Evolutionary conservation across 768 basidiomycete genomes (phyloP), one percentile per base, ranked within the genome.

Genomic region (Leucocoprinus leucothites): DNA sequence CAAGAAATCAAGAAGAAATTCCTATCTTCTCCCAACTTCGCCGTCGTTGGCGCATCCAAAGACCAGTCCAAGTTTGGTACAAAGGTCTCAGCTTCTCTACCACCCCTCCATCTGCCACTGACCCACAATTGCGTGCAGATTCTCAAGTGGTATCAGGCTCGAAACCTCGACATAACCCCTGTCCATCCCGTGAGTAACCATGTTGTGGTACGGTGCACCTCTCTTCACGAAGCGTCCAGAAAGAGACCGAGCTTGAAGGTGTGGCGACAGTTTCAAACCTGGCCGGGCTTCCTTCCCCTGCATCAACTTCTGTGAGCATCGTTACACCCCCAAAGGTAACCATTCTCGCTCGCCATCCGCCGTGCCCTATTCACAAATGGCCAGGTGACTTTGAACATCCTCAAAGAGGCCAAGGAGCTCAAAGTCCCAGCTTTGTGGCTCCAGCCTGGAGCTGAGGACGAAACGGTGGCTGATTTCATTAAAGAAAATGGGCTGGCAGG

Each of bases 401-500:
- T 93, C 62, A 72, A 86, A 65, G 76, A 84, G 56, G 87, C 86
- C 7, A 85, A 85, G 66, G 76, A 77, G n/a, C 79, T 83, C n/a
- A 68, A 69, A n/a, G 68, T 91, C n/a, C 87, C 85, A 4, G 78
- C 85, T 2, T 75, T 94, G 42, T 96, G 94, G 94, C 79, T 95
- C 26, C 94, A 96, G 67, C 94, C 94, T 6, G 92, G 92, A 19
- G 90, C 92, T 6, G 85, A 87, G 60, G 86, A 91, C 62, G 77
- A 74, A 14, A 69, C 70, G 2, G 90, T 94, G 45, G 69, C 75
- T 14, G 63, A 74, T 14, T 94, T 80, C 62, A 84, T 94, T 65
- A 77, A 81, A 38, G 79, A 84, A 56, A 84, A 86, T 48, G 80
- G 75, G 3, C 68, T 93, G 60, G 70, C 74, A 31, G 84, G 84